A percentile compares a stretch with the other conserved stretches of the same genome.
These are phyloP conservation scores for Leishmania gerbilli DNA, from an alignment of 208 protist genomes.

Conservation along the genomic window DNA sequence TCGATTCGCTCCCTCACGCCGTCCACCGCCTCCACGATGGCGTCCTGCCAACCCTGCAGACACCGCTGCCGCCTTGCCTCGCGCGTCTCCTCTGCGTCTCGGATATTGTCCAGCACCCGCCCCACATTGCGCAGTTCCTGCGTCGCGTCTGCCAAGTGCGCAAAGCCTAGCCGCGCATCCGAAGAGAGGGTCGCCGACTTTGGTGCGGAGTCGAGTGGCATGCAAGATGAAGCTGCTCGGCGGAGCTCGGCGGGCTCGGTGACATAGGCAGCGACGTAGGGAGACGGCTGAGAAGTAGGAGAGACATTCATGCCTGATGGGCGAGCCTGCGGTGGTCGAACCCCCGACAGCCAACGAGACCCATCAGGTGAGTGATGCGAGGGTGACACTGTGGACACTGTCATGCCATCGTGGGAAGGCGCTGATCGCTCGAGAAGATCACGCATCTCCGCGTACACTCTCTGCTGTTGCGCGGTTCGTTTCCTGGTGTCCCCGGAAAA, in stretches of 20 bases:
- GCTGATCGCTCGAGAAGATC: slow-evolving; percentile 23
- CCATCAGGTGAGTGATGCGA: slow-evolving; percentile 12
- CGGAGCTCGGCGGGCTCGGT: neutral
- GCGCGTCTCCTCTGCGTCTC: slow-evolving; percentile 19
- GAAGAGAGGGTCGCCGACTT: neutral
- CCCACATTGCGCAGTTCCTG: slow-evolving; percentile 60
- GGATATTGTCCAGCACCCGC: slow-evolving; percentile 48
- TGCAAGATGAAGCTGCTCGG: neutral
- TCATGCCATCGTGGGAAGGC: neutral
- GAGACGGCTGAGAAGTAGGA: neutral
- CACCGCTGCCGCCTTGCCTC: slow-evolving; percentile 10
- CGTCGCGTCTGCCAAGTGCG: slow-evolving; percentile 16
- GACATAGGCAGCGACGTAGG: slow-evolving; percentile 3
- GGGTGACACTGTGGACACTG: too few species aligned
- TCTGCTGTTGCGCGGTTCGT: slow-evolving; percentile 26
- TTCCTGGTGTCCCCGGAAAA: neutral
- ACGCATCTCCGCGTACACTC: slow-evolving; percentile 44
- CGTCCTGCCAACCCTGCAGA: slow-evolving; percentile 36
- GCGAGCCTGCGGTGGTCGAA: neutral
- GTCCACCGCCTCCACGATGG: slow-evolving; percentile 23
- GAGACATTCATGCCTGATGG: neutral
- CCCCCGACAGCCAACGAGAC: slow-evolving; percentile 6
- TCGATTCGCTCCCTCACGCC: slow-evolving; percentile 17
- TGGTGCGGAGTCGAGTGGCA: neutral
- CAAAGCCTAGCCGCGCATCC: slow-evolving; percentile 7